Evolutionary conservation across 139 green algal species (phyloP), one percentile per base, ranked within the genome.

Genomic region (Coccomyxa sp.): DNA sequence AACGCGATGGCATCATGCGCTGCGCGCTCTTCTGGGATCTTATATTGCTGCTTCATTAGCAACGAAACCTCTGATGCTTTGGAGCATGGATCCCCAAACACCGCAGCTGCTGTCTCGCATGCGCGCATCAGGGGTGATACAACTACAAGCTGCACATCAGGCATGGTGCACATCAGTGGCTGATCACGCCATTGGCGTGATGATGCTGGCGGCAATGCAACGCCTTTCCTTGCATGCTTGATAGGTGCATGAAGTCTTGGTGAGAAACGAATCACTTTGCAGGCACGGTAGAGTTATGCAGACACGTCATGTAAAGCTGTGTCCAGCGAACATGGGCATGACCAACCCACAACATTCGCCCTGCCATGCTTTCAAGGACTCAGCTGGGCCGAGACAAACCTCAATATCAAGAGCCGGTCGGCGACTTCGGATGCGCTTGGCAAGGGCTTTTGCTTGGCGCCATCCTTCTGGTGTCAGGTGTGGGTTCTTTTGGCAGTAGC

Each of bases 391-490:
- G n/a, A n/a, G n/a, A n/a, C n/a, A n/a, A n/a, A 64, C 50, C 50
- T 64, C 3, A 64, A 64, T 64, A 22, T 64, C 50, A 64, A 64
- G 50, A 22, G 50, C 18, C 27, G 50, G 50, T 22, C 27, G 50
- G 4, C 71, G 41, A 12, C 10, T 39, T 12, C 70, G 33, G 24
- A 90, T 71, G 73, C 88, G 87, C 31, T 68, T 33, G 0, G 75
- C 55, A 54, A 91, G 79, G 34, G 85, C 77, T 36, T 85, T 39
- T 7, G 85, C 80, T 71, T 91, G 87, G 36, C 54, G 37, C 87
- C 87, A 91, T 0, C 87, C 87, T 34, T 75, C 73, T n/a, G 72
- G 68, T 1, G 85, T 91, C 33, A 91, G 74, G 64, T 85, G 82
- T 0, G 83, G 68, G 41, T 91, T 83, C 36, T n/a, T n/a, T n/a